Evolutionary conservation across 768 basidiomycete species (phyloP), one percentile per base, ranked within the genome.

Genomic region (Cyclocybe aegerita): DNA sequence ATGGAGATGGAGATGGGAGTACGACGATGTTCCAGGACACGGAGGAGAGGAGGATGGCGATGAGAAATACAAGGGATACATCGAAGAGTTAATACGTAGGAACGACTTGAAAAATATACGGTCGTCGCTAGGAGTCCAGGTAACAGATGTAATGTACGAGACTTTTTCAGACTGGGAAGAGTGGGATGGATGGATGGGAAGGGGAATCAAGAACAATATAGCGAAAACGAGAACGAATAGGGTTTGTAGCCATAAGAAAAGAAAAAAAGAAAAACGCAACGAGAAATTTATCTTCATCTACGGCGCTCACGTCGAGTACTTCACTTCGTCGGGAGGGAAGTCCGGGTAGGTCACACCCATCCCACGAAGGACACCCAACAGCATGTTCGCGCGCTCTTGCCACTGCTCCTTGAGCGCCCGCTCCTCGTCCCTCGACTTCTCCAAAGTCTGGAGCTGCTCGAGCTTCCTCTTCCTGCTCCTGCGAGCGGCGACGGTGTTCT

Each of bases 401-500:
- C 85, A 89, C 57, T 74, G 60, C 66, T 88, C 82, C 61, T 77
- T 73, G 60, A 87, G 80, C 52, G 63, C 65, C 52, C 77, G 78
- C 64, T 83, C 70, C 38, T 60, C 68, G 50, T 84, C 81, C 39
- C 83, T 63, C 5, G 58, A 67, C 31, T 76, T 69, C 71, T 90
- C 84, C 50, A 94, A 68, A 53, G 79, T 77, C 49, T 81, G 76
- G 59, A 87, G 78, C 58, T 92, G 83, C 68, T 85, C 80, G 32
- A 87, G 69, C 76, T 93, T 95, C 47, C 90, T 77, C 76, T 82
- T 81, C 23, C 93, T 76, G 60, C 83, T 86, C 39, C 86, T 79
- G 1, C 93, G 79, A 12, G 93, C 93, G 0, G 93, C 93, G 6
- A 93, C 69, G 2, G 92, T 93, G 60, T 96, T 96, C 70, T 88